phyloP scores from a whole-genome alignment of 129 eudicot genomes.

The Scalesia atractyloides region DNA sequence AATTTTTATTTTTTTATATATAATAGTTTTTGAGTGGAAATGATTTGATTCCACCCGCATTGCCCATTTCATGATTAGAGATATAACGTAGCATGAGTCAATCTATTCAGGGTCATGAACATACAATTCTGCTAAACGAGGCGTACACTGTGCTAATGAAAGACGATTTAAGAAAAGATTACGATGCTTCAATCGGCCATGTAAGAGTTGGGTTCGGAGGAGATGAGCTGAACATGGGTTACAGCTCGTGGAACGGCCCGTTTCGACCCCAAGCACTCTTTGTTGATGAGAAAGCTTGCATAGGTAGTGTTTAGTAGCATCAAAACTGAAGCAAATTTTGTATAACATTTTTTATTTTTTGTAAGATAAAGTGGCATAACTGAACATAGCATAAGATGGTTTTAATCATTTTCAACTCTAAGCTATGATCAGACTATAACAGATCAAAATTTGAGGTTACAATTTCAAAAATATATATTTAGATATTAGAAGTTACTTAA shows the following conservation, averaged over 20 bases:
- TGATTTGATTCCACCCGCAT: too few species aligned
- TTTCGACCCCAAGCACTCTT: conserved; percentile 63
- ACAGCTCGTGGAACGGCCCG: conserved; percentile 77
- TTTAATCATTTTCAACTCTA: too few species aligned
- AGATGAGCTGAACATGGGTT: conserved; percentile 39
- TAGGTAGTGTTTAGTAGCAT: conserved; percentile 41
- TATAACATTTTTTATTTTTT: too few species aligned
- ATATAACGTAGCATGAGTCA: neutral
- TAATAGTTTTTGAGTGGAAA: too few species aligned
- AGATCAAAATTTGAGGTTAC: too few species aligned
- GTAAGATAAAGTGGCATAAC: too few species aligned
- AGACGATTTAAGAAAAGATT: conserved; percentile 56
- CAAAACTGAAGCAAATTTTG: neutral
- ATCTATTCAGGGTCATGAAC: conserved; percentile 62
- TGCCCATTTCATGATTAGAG: neutral
- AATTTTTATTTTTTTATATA: too few species aligned
- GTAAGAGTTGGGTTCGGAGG: conserved; percentile 25
- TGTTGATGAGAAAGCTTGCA: conserved; percentile 73
- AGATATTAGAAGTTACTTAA: too few species aligned
- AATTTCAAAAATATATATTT: too few species aligned
- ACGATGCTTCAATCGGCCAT: conserved; percentile 58
- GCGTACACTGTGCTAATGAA: conserved; percentile 66
- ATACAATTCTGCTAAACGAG: conserved; percentile 54
- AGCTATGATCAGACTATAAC: too few species aligned
- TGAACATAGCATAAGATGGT: too few species aligned